Evolutionary conservation across 169 alveolate genomes (phyloP).

Genomic region (Plasmodium gallinaceum): DNA sequence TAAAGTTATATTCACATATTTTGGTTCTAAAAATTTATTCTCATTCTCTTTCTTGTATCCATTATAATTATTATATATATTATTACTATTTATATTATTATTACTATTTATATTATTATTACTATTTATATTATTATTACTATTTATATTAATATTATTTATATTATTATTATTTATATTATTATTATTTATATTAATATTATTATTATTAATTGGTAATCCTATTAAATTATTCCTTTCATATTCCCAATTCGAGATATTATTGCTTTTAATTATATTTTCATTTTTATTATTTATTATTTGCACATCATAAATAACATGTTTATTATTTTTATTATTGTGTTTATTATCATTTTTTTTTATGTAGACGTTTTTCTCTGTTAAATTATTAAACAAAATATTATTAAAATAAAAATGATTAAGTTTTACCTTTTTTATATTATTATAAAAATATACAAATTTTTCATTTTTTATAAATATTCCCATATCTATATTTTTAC

Average conservation of each 20-base stretch:
- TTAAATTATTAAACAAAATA: neutral
- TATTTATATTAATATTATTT: neutral
- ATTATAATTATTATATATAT: neutral
- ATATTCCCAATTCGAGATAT: neutral
- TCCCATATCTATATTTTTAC: slow-evolving; percentile 24
- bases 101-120: neutral
- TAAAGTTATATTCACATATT: slow-evolving; percentile 11
- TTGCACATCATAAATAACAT: slow-evolving; percentile 1
- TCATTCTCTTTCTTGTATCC: neutral
- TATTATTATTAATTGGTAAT: neutral
- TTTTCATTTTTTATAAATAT: slow-evolving; percentile 9
- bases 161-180: no score
- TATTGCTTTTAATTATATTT: neutral
- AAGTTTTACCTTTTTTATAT: slow-evolving; percentile 7
- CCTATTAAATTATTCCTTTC: neutral
- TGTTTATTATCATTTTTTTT: neutral
- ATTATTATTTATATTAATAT: no score
- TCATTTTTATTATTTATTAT: neutral
- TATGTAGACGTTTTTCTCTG: neutral
- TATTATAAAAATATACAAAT: slow-evolving; percentile 13
- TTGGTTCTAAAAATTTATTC: slow-evolving; percentile 1
- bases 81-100: neutral
- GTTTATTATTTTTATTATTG: neutral
- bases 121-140: neutral
- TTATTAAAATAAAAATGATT: slow-evolving; percentile 1